Evolutionary conservation across 495 filamentous ascomycete species (phyloP).

Genomic region (Opeltia flavorubescens): DNA sequence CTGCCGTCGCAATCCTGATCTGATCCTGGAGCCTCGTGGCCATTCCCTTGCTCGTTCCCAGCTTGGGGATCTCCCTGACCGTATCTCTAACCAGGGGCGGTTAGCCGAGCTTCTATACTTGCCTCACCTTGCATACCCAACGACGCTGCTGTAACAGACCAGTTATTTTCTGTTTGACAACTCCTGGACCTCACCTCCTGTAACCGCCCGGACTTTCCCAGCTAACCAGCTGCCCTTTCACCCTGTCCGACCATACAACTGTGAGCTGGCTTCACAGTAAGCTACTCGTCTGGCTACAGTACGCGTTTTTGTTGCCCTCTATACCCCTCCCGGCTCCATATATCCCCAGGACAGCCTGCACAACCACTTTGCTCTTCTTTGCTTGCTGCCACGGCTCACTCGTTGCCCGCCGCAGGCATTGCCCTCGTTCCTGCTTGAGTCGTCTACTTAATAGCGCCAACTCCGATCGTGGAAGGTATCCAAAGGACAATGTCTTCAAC

Average conservation of each 20-base stretch:
- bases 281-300: not conserved
- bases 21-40: slow-evolving; percentile 11
- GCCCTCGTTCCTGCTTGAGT: slow-evolving; percentile 9
- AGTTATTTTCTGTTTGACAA: slow-evolving; percentile 8
- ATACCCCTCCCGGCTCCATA: not conserved
- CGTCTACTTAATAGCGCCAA: slow-evolving; percentile 11
- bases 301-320: slow-evolving; percentile 1
- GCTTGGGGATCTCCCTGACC: slow-evolving; percentile 7
- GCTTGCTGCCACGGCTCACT: slow-evolving; percentile 16
- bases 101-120: slow-evolving; percentile 9
- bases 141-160: slow-evolving; percentile 13
- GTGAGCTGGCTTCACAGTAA: slow-evolving; percentile 5
- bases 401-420: slow-evolving; percentile 13
- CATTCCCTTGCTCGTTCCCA: slow-evolving; percentile 3
- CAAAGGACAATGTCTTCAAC: slow-evolving; percentile 9
- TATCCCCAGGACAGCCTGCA: slow-evolving; percentile 1
- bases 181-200: slow-evolving; percentile 5
- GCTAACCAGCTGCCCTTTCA: slow-evolving; percentile 1
- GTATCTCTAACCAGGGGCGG: not conserved
- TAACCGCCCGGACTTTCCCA: slow-evolving; percentile 16
- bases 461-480: slow-evolving; percentile 4
- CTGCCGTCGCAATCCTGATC: not conserved
- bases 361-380: slow-evolving; percentile 4
- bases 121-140: slow-evolving; percentile 7
- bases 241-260: not conserved